phyloP scores from a whole-genome alignment of 345 rosid species.

The Hibiscus mutabilis region DNA sequence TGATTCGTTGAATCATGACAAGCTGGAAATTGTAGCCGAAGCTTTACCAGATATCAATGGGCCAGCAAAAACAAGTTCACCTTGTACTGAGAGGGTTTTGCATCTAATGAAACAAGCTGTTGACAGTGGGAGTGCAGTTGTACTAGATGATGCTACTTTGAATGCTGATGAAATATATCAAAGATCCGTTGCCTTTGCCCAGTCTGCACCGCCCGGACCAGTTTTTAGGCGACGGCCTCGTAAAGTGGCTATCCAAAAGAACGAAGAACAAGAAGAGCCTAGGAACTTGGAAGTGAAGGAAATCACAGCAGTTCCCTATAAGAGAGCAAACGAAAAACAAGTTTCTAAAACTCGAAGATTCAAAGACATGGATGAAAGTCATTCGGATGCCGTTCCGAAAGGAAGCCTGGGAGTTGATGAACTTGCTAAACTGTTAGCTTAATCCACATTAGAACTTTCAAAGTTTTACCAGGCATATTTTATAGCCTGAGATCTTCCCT shows the following conservation, averaged over 20 bases:
- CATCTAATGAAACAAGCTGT: constrained; percentile 61
- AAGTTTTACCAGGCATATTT: neutral
- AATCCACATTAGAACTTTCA: neutral
- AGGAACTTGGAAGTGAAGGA: constrained; percentile 22
- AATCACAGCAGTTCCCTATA: constrained; percentile 18
- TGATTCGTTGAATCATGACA: neutral
- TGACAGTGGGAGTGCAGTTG: constrained; percentile 57
- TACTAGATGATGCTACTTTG: constrained; percentile 38
- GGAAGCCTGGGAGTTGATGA: constrained; percentile 78
- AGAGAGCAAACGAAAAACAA: constrained; percentile 22
- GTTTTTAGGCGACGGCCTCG: constrained; percentile 37
- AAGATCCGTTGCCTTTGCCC: constrained; percentile 49
- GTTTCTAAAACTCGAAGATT: constrained; percentile 15
- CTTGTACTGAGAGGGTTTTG: constrained; percentile 34
- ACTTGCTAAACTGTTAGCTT: constrained; percentile 76
- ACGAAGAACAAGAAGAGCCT: constrained; percentile 35
- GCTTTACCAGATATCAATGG: constrained; percentile 16
- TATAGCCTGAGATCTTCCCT: no score
- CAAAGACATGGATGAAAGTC: constrained; percentile 23
- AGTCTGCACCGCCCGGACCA: constrained; percentile 56
- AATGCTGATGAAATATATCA: constrained; percentile 57
- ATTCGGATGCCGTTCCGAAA: constrained; percentile 29
- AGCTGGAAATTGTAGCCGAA: constrained; percentile 21
- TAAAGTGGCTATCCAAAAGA: constrained; percentile 27
- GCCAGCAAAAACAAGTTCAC: constrained; percentile 9